These are phyloP conservation scores for Apiospora malaysiana DNA, from an alignment of 2,329 filamentous ascomycete genomes.

Conservation along the genomic window DNA sequence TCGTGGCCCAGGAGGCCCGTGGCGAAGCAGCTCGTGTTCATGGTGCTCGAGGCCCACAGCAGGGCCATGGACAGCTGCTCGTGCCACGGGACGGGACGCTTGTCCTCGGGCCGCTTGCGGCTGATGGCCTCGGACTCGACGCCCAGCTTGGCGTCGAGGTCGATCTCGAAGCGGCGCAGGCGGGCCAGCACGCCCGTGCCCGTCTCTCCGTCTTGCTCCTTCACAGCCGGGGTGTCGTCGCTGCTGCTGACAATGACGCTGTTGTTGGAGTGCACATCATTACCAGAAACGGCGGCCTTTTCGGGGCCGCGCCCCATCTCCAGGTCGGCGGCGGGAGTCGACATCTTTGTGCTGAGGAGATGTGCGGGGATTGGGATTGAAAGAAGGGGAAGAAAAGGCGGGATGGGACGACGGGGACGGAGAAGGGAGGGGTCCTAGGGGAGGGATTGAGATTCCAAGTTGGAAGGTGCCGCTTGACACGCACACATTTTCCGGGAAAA, in stretches of 20 bases:
- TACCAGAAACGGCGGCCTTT: neutral
- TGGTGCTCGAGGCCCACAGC: conserved; percentile 57
- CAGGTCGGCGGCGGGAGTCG: neutral
- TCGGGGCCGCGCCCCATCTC: conserved; percentile 7
- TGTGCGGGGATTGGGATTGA: neutral
- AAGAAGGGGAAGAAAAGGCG: neutral
- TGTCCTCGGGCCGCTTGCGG: conserved; percentile 52
- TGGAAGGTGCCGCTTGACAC: conserved; percentile 17
- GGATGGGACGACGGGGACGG: neutral
- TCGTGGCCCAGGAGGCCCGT: conserved; percentile 58
- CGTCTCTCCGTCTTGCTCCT: neutral
- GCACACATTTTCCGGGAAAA: conserved; percentile 2
- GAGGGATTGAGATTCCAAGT: conserved; percentile 9
- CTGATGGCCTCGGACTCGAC: conserved; percentile 54
- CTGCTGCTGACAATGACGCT: neutral
- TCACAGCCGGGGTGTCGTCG: neutral
- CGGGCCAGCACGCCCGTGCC: neutral
- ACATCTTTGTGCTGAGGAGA: neutral
- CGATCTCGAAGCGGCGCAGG: conserved; percentile 14
- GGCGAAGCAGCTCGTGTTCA: conserved; percentile 58
- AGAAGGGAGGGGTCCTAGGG: neutral
- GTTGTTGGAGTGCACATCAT: conserved; percentile 4
- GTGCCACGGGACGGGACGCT: conserved; percentile 39
- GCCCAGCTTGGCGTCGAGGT: conserved; percentile 51
- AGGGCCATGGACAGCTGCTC: conserved; percentile 50